Base-by-base conservation (phyloP, 139 green algal species). In the Gonium pectorale region DNA sequence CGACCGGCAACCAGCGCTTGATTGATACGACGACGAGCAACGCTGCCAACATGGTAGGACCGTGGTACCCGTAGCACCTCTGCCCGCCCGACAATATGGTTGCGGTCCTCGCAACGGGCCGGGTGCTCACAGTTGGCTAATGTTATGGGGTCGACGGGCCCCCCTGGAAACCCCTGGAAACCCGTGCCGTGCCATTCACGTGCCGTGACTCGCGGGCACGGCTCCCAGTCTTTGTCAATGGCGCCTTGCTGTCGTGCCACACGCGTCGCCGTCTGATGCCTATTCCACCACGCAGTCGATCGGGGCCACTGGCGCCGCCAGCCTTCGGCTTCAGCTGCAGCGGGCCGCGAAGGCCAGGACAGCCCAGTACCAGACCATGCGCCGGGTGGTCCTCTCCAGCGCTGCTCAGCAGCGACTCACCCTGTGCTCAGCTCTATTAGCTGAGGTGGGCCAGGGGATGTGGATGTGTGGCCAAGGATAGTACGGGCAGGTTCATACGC, bases 231-330 rank as follows among this genome's bases (percentile, higher is more conserved):
- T 54, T 15, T 54, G 46, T 15, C 46, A 54, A 11, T 15, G 15
- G 13, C 15, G 46, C 46, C 13, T 54, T 54, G 46, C 46, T n/a
- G n/a, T n/a, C n/a, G n/a, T n/a, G n/a, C n/a, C n/a, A n/a, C n/a
- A n/a, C n/a, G n/a, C n/a, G n/a, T n/a, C n/a, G n/a, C n/a, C n/a
- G n/a, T n/a, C n/a, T n/a, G n/a, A n/a, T n/a, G n/a, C 49, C 49
- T 17, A 56, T 56, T 56, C 49, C 49, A 9, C 56, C 29, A 29
- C 68, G 41, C 33, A 83, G 77, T 73, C 77, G 13, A 73, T 83
- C 27, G 77, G 77, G 31, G 77, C 77, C 21, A 83, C 77, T 5
- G 77, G 77, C 6, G 77, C 77, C 5, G 77, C 77, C n/a, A 66
- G 43, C 24, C 8, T 83, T 2, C 60, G 77, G 15, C 33, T 83